Conservation (phyloP, 176 grass and related monocot species). For the Aegilops sharonensis region DNA sequence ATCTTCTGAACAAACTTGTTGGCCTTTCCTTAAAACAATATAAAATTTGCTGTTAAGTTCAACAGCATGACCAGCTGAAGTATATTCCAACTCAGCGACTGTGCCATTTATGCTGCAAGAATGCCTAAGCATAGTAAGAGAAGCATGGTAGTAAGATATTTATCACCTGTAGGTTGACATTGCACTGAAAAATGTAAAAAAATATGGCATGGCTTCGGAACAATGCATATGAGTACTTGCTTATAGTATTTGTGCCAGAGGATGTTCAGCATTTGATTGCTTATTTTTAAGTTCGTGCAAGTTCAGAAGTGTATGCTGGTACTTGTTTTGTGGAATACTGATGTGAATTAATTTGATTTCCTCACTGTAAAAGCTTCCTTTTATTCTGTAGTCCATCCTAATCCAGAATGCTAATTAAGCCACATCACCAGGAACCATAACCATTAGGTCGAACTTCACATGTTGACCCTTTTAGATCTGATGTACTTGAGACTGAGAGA, state of each 20-base stretch:
- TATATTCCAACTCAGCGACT: not conserved
- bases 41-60: not conserved
- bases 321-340: not conserved
- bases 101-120: not conserved
- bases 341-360: not conserved
- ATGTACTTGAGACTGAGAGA: too few relatives aligned
- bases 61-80: not conserved
- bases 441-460: too few relatives aligned
- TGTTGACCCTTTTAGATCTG: too few relatives aligned
- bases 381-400: too few relatives aligned
- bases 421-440: too few relatives aligned
- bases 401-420: too few relatives aligned
- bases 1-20: constrained; percentile 1
- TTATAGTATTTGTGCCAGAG: not conserved
- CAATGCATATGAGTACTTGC: not conserved
- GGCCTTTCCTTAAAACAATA: not conserved
- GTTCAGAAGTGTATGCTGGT: not conserved
- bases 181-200: not conserved
- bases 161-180: not conserved
- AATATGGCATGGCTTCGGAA: not conserved
- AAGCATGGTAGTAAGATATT: constrained; percentile 1
- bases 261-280: constrained; percentile 5
- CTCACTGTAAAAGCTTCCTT: not conserved
- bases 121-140: not conserved
- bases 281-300: constrained; percentile 3